Conservation (phyloP, 2,329 filamentous ascomycete genomes). For the Leptoxyphium fumago region DNA sequence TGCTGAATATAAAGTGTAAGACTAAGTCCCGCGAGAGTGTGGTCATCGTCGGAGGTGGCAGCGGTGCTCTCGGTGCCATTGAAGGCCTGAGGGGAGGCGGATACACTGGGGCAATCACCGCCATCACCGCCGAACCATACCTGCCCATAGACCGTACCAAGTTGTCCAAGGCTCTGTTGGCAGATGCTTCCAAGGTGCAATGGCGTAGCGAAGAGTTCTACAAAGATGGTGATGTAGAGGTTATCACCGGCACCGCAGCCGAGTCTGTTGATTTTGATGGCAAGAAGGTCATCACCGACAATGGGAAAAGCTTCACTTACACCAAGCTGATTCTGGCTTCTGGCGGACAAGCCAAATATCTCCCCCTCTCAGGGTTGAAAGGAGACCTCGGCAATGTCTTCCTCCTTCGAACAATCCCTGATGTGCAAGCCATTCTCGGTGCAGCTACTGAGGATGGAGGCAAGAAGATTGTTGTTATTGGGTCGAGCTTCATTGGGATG, state of each 20-base stretch:
- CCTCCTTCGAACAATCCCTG: constrained; percentile 59
- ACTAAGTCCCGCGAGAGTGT: constrained; percentile 48
- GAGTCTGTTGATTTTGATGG: constrained; percentile 59
- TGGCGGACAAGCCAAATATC: constrained; percentile 58
- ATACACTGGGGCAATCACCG: constrained; percentile 63
- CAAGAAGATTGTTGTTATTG: constrained; percentile 86
- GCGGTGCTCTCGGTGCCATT: constrained; percentile 65
- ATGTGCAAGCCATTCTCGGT: constrained; percentile 61
- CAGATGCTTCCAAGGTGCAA: constrained; percentile 64
- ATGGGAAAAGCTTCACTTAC: constrained; percentile 58
- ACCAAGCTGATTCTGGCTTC: constrained; percentile 83
- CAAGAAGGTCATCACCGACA: constrained; percentile 61
- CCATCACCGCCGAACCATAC: constrained; percentile 73
- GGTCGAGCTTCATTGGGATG: constrained; percentile 95
- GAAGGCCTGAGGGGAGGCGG: constrained; percentile 73
- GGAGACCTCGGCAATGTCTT: constrained; percentile 72
- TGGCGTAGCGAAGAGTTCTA: constrained; percentile 69
- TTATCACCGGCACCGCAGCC: constrained; percentile 43
- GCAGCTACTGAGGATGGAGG: constrained; percentile 64
- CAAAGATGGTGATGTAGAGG: constrained; percentile 43
- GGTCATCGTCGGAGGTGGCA: constrained; percentile 76
- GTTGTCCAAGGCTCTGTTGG: constrained; percentile 81
- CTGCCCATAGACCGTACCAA: constrained; percentile 77
- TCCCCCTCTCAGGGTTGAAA: constrained; percentile 77
- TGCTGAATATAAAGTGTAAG: constrained; percentile 58